Conservation (phyloP, 768 basidiomycete genomes). For the Pleurotus platypus region DNA sequence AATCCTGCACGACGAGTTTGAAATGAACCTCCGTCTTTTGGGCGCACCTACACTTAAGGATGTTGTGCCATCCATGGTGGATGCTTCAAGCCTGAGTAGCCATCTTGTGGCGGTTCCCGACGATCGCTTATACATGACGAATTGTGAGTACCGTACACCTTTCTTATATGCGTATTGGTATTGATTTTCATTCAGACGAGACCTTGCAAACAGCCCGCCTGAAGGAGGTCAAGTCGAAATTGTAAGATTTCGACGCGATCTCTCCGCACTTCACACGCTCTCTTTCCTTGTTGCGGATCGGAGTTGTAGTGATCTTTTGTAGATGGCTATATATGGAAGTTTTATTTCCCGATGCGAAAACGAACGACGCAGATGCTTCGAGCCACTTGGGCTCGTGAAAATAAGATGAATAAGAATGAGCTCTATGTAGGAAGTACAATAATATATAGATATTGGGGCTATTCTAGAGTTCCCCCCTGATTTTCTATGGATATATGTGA, state of each 20-base stretch:
- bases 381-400: no score
- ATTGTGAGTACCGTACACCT: constrained; percentile 55
- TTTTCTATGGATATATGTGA: neutral
- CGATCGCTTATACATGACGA: constrained; percentile 73
- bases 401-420: no score
- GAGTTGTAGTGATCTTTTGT: no score
- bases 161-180: no score
- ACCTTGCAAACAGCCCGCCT: constrained; percentile 39
- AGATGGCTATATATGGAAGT: neutral
- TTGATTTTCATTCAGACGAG: constrained; percentile 29
- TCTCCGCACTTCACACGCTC: no score
- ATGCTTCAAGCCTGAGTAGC: constrained; percentile 62
- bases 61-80: constrained; percentile 86
- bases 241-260: constrained; percentile 16
- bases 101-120: constrained; percentile 68
- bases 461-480: neutral
- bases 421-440: constrained; percentile 6
- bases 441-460: neutral
- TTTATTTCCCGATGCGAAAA: neutral
- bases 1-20: constrained; percentile 87
- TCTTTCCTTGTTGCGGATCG: no score
- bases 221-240: constrained; percentile 32
- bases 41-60: constrained; percentile 81
- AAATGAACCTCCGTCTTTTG: constrained; percentile 94
- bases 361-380: neutral